These are phyloP conservation scores for Paraphoma sp. DNA, from an alignment of 2,329 filamentous ascomycete species.

Conservation along the genomic window DNA sequence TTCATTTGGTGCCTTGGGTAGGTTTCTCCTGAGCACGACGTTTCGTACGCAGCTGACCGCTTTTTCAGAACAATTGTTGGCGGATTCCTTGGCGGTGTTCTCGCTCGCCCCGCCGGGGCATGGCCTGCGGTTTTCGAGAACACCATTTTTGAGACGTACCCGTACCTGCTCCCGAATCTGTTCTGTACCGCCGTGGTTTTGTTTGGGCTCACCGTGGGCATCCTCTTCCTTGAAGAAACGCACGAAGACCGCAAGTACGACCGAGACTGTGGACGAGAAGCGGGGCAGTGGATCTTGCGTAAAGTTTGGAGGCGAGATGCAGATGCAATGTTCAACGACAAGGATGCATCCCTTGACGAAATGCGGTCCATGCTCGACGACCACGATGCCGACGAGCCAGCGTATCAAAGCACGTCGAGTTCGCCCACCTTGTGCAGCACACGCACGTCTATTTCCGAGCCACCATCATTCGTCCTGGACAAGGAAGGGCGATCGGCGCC, in stretches of 20 bases:
- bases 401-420: slow-evolving; percentile 66
- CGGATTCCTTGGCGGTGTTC: slow-evolving; percentile 85
- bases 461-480: slow-evolving; percentile 44
- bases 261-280: slow-evolving; percentile 76
- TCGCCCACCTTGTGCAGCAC: slow-evolving; percentile 58
- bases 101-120: slow-evolving; percentile 84
- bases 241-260: slow-evolving; percentile 81
- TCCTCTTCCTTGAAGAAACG: slow-evolving; percentile 93
- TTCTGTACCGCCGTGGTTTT: slow-evolving; percentile 82
- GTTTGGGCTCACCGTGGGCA: slow-evolving; percentile 76
- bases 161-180: slow-evolving; percentile 91
- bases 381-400: slow-evolving; percentile 56
- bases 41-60: slow-evolving; percentile 29
- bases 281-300: slow-evolving; percentile 72
- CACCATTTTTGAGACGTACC: slow-evolving; percentile 83
- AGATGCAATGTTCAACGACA: slow-evolving; percentile 45
- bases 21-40: slow-evolving; percentile 28
- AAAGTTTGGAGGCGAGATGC: slow-evolving; percentile 38
- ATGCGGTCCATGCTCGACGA: slow-evolving; percentile 65
- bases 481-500: slow-evolving; percentile 29
- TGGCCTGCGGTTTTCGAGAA: slow-evolving; percentile 78
- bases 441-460: slow-evolving; percentile 38
- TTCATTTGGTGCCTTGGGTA: slow-evolving; percentile 96
- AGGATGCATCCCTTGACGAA: slow-evolving; percentile 62
- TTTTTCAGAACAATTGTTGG: slow-evolving; percentile 80